Evolutionary conservation across 2,329 filamentous ascomycete species (phyloP).

Genomic region (Peltaster fructicola): DNA sequence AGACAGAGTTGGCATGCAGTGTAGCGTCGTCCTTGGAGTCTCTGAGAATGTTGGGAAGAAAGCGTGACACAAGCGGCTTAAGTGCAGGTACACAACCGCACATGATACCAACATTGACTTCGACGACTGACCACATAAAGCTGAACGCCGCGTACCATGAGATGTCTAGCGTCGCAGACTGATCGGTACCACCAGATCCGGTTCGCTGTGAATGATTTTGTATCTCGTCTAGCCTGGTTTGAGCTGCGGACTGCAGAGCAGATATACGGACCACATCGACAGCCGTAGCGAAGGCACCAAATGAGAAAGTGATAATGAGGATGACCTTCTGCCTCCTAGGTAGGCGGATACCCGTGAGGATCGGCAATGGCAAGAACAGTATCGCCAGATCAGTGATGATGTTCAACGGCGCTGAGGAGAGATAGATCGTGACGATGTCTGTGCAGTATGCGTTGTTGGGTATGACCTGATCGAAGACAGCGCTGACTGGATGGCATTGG

Average conservation of each 20-base stretch:
- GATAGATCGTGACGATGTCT: conserved; percentile 45
- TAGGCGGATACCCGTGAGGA: conserved; percentile 70
- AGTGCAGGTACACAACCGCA: conserved; percentile 85
- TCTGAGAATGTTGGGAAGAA: conserved; percentile 38
- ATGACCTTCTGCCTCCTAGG: conserved; percentile 78
- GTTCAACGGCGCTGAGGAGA: conserved; percentile 71
- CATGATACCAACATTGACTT: conserved; percentile 79
- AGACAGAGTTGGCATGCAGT: no score
- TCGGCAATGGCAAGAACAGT: conserved; percentile 70
- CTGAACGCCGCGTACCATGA: conserved; percentile 62
- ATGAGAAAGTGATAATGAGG: conserved; percentile 65
- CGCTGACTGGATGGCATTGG: conserved; percentile 60
- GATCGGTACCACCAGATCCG: conserved; percentile 7
- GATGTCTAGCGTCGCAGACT: conserved; percentile 28
- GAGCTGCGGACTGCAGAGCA: conserved; percentile 60
- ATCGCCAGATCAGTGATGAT: conserved; percentile 83
- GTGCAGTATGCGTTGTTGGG: conserved; percentile 34
- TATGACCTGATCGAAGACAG: conserved; percentile 42
- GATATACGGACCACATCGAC: conserved; percentile 82
- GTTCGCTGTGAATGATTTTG: no score
- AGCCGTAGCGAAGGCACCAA: conserved; percentile 73
- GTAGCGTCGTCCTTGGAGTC: conserved; percentile 23
- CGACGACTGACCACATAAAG: conserved; percentile 86
- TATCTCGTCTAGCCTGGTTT: conserved; percentile 27
- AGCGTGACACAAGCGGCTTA: conserved; percentile 61